A percentile compares a stretch with the other conserved stretches of the same genome.
Conservation (phyloP, 83 land plant species). For the Picea mariana region DNA sequence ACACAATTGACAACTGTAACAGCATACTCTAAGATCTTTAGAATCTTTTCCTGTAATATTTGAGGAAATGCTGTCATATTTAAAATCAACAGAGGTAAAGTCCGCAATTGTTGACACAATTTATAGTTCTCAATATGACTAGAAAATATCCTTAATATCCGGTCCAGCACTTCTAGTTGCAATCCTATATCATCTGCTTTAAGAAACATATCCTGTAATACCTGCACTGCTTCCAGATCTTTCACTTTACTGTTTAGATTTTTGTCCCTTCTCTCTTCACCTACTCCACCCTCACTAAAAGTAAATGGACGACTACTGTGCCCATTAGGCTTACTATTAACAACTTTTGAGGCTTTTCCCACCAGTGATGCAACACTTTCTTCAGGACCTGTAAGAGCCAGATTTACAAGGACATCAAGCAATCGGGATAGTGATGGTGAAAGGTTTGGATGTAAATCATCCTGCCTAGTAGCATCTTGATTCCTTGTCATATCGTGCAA, state of each 20-base stretch:
- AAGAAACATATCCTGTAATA: constrained; percentile 93
- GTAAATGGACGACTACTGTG: constrained; percentile 47
- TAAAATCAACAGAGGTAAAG: constrained; percentile 80
- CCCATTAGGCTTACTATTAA: constrained; percentile 33
- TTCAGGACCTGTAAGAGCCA: constrained; percentile 82
- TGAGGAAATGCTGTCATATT: constrained; percentile 81
- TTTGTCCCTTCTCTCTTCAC: constrained; percentile 59
- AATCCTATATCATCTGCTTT: constrained; percentile 72
- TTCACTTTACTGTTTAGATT: constrained; percentile 67
- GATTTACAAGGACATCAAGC: constrained; percentile 87
- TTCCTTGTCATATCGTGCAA: not conserved
- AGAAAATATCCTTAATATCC: constrained; percentile 91
- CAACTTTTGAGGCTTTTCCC: constrained; percentile 32
- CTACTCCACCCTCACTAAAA: constrained; percentile 40
- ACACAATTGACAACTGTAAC: constrained; percentile 94
- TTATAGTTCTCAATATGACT: constrained; percentile 91
- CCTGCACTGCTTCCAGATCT: constrained; percentile 90
- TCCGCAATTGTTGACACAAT: constrained; percentile 88
- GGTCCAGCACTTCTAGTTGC: constrained; percentile 88
- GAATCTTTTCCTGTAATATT: constrained; percentile 81
- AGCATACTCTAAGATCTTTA: constrained; percentile 97
- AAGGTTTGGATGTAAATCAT: constrained; percentile 25
- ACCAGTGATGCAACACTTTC: constrained; percentile 43
- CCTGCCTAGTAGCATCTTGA: constrained; percentile 10
- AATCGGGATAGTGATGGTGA: constrained; percentile 73